Conservation (phyloP, 306 rosid species). For the Malus orientalis region DNA sequence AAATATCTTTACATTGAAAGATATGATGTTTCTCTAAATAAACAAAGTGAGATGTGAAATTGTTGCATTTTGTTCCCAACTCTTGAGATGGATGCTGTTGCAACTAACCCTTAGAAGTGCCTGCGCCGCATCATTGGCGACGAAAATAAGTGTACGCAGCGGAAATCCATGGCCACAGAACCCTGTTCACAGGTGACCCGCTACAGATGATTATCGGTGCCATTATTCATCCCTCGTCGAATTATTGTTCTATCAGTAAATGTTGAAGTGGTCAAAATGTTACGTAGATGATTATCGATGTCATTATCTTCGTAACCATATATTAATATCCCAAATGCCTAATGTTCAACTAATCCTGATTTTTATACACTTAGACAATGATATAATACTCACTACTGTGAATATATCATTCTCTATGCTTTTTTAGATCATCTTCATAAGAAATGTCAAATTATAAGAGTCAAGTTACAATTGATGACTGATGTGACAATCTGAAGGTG, state of each 20-base stretch:
- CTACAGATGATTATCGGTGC: too few species aligned
- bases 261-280: neutral
- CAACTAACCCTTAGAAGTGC: neutral
- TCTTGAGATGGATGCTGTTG: neutral
- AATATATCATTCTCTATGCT: too few species aligned
- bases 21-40: neutral
- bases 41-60: neutral
- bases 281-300: neutral
- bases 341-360: neutral
- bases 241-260: neutral
- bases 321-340: neutral
- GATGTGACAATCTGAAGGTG: too few species aligned
- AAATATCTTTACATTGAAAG: neutral
- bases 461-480: too few species aligned
- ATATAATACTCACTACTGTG: neutral
- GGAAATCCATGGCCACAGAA: too few species aligned
- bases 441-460: too few species aligned
- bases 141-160: neutral
- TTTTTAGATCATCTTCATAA: rapidly evolving
- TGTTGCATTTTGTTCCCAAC: neutral
- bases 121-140: neutral
- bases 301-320: neutral
- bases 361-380: neutral
- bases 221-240: neutral
- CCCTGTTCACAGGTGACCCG: too few species aligned